These are phyloP conservation scores for Plectosphaerella plurivora DNA, from an alignment of 2,329 filamentous ascomycete genomes.

Conservation along the genomic window DNA sequence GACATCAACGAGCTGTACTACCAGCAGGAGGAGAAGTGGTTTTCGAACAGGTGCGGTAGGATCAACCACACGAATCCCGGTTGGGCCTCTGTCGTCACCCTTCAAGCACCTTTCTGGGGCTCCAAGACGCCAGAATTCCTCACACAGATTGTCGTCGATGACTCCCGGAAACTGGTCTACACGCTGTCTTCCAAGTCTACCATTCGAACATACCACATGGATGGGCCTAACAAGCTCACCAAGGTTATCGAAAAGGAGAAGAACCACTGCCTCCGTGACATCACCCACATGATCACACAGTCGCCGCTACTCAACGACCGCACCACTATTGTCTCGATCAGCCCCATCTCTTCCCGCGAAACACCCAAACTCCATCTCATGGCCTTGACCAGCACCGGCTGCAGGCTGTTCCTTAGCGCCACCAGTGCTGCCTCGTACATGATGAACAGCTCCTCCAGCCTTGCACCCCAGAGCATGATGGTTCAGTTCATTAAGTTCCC, in stretches of 20 bases:
- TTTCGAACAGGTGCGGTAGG: conserved; percentile 80
- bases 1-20: conserved; percentile 94
- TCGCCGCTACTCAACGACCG: conserved; percentile 66
- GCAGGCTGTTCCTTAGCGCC: conserved; percentile 86
- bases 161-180: conserved; percentile 83
- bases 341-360: conserved; percentile 73
- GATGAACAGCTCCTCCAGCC: conserved; percentile 53
- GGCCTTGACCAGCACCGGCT: conserved; percentile 85
- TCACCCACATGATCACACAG: conserved; percentile 78
- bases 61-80: conserved; percentile 80
- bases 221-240: conserved; percentile 55
- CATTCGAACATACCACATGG: conserved; percentile 88
- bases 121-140: conserved; percentile 58
- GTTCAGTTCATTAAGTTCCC: conserved; percentile 96
- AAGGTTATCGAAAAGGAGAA: conserved; percentile 64
- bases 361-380: conserved; percentile 83
- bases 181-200: conserved; percentile 84
- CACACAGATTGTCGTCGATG: conserved; percentile 78
- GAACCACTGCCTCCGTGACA: conserved; percentile 61
- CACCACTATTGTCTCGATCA: conserved; percentile 77
- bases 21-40: conserved; percentile 97
- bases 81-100: conserved; percentile 58
- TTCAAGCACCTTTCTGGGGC: conserved; percentile 46
- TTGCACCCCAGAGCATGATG: conserved; percentile 89
- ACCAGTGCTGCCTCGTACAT: conserved; percentile 71